Evolutionary conservation across 2,329 filamentous ascomycete species (phyloP), one percentile per base, ranked within the genome.

Genomic region (Stemphylium lycopersici): DNA sequence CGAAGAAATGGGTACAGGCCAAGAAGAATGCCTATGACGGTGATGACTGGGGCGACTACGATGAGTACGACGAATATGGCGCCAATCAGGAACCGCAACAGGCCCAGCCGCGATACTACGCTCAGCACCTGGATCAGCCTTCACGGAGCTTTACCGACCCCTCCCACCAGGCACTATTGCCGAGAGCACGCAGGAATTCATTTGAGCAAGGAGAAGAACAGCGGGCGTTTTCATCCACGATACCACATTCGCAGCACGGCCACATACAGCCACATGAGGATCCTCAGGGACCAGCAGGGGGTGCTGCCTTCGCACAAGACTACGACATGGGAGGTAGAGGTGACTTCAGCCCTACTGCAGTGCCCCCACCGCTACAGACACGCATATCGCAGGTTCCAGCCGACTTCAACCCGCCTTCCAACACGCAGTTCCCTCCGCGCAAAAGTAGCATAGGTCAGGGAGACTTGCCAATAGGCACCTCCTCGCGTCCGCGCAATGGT

Each of bases 1-100:
- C 93, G 50, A 90, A 88, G 77, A 96, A 96, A 84, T 98, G 93
- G 93, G 89, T 93, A 33, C 89, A 96, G 68, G 93, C 93, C 32
- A 93, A 93, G 75, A 83, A 86, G 54, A 87, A 90, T 66, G 90
- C 86, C 70, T 98, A 98, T 70, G 93, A 93, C 68, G 93, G 93
- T 59, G 92, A 96, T 67, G 93, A 96, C 70, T 97, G 93, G 93
- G 93, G 91, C 32, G 89, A 85, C 38, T 80, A 79, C 59, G 80
- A 82, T 60, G 82, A 83, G 43, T 82, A 86, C 48, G 80, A 83
- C 49, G 80, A 83, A 53, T 81, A 82, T 59, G 83, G 84, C 36
- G 81, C 83, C 43, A 74, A 77, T 41, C 75, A 78, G 39, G 75
- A 77, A 40, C 72, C 76, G 32, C 75, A 76, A 22, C 75, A 79